These are phyloP conservation scores for Macadamia integrifolia DNA, from an alignment of 164 flowering plant genomes.

Conservation along the genomic window DNA sequence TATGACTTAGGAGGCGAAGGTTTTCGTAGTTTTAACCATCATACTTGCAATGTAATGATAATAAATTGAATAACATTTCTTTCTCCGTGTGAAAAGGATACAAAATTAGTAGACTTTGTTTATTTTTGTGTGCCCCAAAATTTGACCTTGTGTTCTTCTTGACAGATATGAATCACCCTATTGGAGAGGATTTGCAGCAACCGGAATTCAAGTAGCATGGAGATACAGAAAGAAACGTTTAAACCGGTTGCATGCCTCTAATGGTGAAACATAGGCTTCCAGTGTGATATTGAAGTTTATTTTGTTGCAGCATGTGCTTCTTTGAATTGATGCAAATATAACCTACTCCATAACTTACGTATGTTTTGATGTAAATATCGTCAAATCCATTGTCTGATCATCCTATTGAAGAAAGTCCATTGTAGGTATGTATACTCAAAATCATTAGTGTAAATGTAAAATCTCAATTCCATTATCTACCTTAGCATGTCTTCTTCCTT, in stretches of 20 bases:
- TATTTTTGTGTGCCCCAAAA: not conserved
- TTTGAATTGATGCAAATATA: too few relatives aligned
- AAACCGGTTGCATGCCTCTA: conserved; percentile 9
- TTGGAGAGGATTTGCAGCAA: conserved; percentile 30
- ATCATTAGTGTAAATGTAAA: too few relatives aligned
- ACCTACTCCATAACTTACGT: too few relatives aligned
- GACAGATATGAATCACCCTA: conserved; percentile 30
- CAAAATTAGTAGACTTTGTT: not conserved
- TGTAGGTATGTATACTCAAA: too few relatives aligned
- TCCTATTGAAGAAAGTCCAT: too few relatives aligned
- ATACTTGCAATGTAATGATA: too few relatives aligned
- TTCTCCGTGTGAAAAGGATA: not conserved
- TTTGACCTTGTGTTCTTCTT: conserved; percentile 1
- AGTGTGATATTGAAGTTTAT: not conserved
- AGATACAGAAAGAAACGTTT: conserved; percentile 29
- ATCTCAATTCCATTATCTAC: too few relatives aligned
- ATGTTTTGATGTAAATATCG: too few relatives aligned
- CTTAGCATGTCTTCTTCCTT: too few relatives aligned
- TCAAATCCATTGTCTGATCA: too few relatives aligned
- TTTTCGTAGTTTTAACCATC: too few relatives aligned
- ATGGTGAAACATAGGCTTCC: not conserved
- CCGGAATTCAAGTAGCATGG: conserved; percentile 33
- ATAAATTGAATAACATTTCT: not conserved
- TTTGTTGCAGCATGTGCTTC: not conserved
- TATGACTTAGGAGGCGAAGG: too few relatives aligned